phyloP scores from a whole-genome alignment of 768 basidiomycete species.

The Rhodotorula paludigena region DNA sequence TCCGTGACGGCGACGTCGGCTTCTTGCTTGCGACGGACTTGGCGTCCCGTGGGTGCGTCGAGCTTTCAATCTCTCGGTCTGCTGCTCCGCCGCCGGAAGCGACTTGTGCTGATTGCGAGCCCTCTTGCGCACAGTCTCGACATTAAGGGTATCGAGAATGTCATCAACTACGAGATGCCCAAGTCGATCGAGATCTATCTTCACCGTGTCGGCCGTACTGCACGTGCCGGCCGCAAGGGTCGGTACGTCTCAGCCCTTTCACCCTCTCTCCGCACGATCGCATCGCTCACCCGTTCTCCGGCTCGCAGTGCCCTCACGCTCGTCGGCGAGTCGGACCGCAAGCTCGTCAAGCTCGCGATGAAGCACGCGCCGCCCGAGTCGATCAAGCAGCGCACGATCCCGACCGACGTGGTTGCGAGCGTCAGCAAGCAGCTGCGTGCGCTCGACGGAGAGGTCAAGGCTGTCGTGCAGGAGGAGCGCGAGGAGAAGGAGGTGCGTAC shows the following conservation, averaged over 20 bases:
- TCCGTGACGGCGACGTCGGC: slow-evolving; percentile 81
- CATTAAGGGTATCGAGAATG: slow-evolving; percentile 94
- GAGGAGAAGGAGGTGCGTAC: slow-evolving; percentile 78
- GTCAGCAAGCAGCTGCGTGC: slow-evolving; percentile 66
- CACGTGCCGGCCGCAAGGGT: slow-evolving; percentile 69
- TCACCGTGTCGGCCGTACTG: slow-evolving; percentile 65
- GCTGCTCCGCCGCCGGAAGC: too few species aligned
- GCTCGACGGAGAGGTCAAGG: slow-evolving; percentile 70
- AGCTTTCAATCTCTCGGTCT: neutral
- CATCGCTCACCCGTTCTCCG: neutral
- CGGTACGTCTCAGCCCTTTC: slow-evolving; percentile 55
- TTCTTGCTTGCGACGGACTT: slow-evolving; percentile 94
- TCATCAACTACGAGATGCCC: slow-evolving; percentile 99
- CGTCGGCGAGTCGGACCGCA: slow-evolving; percentile 91
- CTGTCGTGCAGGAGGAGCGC: slow-evolving; percentile 80
- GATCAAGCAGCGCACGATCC: slow-evolving; percentile 81
- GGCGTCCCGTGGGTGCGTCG: slow-evolving; percentile 56
- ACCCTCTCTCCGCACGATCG: neutral
- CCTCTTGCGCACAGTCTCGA: slow-evolving; percentile 62
- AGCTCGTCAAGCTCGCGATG: slow-evolving; percentile 91
- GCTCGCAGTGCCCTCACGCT: slow-evolving; percentile 75
- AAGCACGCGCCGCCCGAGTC: slow-evolving; percentile 74
- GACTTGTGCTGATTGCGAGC: neutral
- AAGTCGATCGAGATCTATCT: slow-evolving; percentile 81
- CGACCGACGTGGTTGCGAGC: slow-evolving; percentile 64